Evolutionary conservation across 2,329 filamentous ascomycete genomes (phyloP).

Genomic region (Bipolaris oryzae): DNA sequence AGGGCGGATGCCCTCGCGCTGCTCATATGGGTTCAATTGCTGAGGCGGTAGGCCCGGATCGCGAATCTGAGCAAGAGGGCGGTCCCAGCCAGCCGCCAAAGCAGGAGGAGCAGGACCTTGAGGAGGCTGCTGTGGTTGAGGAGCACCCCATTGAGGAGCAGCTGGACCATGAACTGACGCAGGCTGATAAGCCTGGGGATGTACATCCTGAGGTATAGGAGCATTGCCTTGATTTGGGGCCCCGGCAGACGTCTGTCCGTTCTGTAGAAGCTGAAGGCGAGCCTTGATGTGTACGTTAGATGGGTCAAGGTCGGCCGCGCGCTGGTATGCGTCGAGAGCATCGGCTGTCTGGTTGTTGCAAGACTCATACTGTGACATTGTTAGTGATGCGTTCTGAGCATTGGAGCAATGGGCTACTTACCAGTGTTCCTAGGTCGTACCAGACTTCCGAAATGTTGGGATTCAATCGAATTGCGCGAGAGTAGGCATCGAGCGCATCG

Average conservation of each 20-base stretch:
- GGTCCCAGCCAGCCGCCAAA: conserved; percentile 63
- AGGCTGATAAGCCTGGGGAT: conserved; percentile 90
- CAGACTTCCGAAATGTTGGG: conserved; percentile 99
- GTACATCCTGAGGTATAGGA: conserved; percentile 93
- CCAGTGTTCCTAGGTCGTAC: conserved; percentile 96
- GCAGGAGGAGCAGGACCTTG: conserved; percentile 68
- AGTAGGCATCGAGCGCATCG: conserved; percentile 96
- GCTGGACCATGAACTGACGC: conserved; percentile 82
- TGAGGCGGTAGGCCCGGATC: conserved; percentile 68
- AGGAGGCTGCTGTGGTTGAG: conserved; percentile 68
- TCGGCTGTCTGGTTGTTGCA: conserved; percentile 99
- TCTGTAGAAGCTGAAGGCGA: conserved; percentile 85
- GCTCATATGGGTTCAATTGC: conserved; percentile 81
- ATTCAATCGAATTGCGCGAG: conserved; percentile 92
- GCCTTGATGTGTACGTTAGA: conserved; percentile 95
- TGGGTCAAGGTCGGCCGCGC: conserved; percentile 92
- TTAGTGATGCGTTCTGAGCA: conserved; percentile 16
- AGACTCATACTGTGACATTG: conserved; percentile 77
- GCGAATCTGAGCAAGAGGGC: conserved; percentile 75
- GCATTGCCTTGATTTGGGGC: conserved; percentile 73
- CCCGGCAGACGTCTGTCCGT: conserved; percentile 72
- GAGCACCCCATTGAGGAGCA: conserved; percentile 86
- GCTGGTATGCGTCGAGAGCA: conserved; percentile 92
- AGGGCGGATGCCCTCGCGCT: conserved; percentile 73
- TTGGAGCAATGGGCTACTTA: conserved; percentile 57